Evolutionary conservation across 2,329 filamentous ascomycete genomes (phyloP), one percentile per base, ranked within the genome.

Genomic region (Sporothrix brunneoviolacea): DNA sequence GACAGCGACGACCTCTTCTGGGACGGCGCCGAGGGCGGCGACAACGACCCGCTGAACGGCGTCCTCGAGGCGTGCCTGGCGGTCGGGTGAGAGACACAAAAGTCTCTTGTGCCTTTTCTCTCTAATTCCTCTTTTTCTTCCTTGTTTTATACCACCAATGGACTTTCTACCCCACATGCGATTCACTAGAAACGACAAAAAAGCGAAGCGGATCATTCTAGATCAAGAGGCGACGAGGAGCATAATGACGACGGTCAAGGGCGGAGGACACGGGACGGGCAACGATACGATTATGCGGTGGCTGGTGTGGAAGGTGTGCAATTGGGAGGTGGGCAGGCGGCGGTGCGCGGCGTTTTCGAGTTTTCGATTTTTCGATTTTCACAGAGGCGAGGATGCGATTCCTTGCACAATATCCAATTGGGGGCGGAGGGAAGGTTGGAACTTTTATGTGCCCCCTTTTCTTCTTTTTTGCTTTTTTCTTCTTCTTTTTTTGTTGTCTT

Each of bases 31-130:
- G 75, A 77, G 42, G 56, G 58, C 3, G 64, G 70, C 27, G 80
- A 83, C 55, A 70, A 71, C 58, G 67, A 72, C 42, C 65, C 71
- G 49, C 68, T 85, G 22, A 75, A 84, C 57, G 68, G 64, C 36
- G 70, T 84, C 15, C 67, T 84, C 45, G 79, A 82, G 53, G 77
- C 76, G 3, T 76, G 75, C 53, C 65, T 81, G 30, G 70, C 73
- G 8, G 75, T 73, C 51, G 69, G 68, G 37, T 72, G 24, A 16
- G 4, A 5, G 35, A 8, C 12, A n/a, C n/a, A 16, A 6, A 3
- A 10, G 8, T 32, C 16, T 32, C 12, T 18, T 19, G 10, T 27
- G 21, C 8, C 30, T 22, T 9, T 39, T 28, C 3, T 32, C 27
- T 47, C 19, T 43, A 10, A 8, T 8, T 37, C 15, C 39, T 15